phyloP scores from a whole-genome alignment of 768 basidiomycete genomes.

The Auricularia cornea region DNA sequence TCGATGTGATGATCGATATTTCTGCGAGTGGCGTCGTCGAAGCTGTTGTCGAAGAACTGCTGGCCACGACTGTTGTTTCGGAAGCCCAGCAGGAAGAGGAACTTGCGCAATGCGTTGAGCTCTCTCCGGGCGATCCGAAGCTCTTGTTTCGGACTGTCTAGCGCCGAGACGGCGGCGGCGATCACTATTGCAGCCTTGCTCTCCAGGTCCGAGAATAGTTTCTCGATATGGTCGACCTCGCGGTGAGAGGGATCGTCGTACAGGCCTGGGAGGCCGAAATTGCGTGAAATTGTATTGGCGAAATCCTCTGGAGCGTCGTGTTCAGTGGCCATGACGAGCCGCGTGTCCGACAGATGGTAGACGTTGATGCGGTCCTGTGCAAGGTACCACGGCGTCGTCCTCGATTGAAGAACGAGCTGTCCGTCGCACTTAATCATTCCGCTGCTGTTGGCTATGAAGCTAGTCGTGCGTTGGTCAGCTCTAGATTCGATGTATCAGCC shows the following conservation, averaged over 20 bases:
- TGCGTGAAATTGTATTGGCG: background rate
- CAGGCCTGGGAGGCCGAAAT: constrained; percentile 2
- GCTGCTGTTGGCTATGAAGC: too few species aligned
- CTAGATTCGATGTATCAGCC: too few species aligned
- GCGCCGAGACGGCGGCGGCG: background rate
- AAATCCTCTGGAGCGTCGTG: background rate
- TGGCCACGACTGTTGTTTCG: background rate
- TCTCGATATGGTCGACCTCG: constrained; percentile 5
- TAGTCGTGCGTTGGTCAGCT: too few species aligned
- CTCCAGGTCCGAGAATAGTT: constrained; percentile 2
- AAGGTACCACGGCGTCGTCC: too few species aligned
- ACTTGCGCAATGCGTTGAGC: constrained; percentile 8
- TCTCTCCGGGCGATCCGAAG: background rate
- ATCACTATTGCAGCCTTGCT: constrained; percentile 2
- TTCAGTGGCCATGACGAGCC: background rate
- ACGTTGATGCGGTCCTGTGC: constrained; percentile 2
- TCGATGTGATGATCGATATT: constrained; percentile 3
- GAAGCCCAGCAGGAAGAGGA: constrained; percentile 5
- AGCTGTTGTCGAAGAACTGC: constrained; percentile 3
- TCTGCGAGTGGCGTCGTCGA: background rate
- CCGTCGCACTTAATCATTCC: too few species aligned
- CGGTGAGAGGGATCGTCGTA: background rate
- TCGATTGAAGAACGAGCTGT: too few species aligned
- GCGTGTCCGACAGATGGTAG: background rate
- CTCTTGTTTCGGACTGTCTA: background rate